phyloP scores from a whole-genome alignment of 371 early-diverging fungal genomes.

The Chytridium lagenaria region DNA sequence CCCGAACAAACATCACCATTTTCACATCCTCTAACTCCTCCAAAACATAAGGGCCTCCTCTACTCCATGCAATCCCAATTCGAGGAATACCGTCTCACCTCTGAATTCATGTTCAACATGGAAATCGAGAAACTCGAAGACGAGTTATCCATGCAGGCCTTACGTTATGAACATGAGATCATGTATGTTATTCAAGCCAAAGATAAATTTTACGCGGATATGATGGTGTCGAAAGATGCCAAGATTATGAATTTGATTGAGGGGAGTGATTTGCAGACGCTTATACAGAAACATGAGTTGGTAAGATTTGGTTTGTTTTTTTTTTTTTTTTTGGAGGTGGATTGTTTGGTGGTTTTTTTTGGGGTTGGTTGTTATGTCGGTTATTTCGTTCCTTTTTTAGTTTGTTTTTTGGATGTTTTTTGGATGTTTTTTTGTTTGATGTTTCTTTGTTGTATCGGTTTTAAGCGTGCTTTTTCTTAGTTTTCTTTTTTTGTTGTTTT shows the following conservation, averaged over 20 bases:
- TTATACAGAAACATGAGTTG: constrained; percentile 66
- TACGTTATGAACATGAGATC: constrained; percentile 62
- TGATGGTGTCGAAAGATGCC: constrained; percentile 68
- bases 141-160: constrained; percentile 53
- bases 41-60: constrained; percentile 45
- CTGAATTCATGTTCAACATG: constrained; percentile 59
- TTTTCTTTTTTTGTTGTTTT: too few species aligned
- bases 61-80: constrained; percentile 61
- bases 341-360: too few species aligned
- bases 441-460: too few species aligned
- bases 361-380: too few species aligned
- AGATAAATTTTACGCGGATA: constrained; percentile 65
- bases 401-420: too few species aligned
- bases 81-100: constrained; percentile 59
- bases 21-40: not conserved
- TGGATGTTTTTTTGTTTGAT: too few species aligned
- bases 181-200: constrained; percentile 65
- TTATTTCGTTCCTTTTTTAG: too few species aligned
- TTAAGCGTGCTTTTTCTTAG: too few species aligned
- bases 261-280: constrained; percentile 58
- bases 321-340: constrained; percentile 1
- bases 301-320: constrained; percentile 35
- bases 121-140: constrained; percentile 63
- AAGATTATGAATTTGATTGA: constrained; percentile 67
- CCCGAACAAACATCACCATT: too few species aligned